Evolutionary conservation across 805 yeast genomes (phyloP).

Genomic region (Saturnispora bothae): DNA sequence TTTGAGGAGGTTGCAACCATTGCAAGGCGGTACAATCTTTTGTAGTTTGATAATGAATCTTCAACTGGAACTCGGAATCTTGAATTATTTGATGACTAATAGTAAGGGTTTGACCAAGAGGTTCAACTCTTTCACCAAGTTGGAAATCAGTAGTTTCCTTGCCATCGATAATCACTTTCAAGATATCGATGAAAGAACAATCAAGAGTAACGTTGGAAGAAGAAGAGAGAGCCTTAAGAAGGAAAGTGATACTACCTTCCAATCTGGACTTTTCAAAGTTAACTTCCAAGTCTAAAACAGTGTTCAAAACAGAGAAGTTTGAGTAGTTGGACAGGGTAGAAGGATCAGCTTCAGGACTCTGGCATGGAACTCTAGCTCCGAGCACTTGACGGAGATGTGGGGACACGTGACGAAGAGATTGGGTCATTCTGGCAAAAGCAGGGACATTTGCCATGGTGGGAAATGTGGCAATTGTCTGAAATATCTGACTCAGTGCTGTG

Average conservation of each 20-base stretch:
- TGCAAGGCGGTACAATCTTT: slow-evolving; percentile 73
- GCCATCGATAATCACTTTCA: slow-evolving; percentile 35
- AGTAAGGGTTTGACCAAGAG: slow-evolving; percentile 49
- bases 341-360: background rate
- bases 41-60: slow-evolving; percentile 59
- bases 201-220: slow-evolving; percentile 45
- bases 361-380: background rate
- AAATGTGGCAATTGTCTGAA: background rate
- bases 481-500: background rate
- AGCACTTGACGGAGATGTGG: background rate
- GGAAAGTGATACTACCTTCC: slow-evolving; percentile 43
- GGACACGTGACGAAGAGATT: background rate
- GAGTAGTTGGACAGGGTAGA: background rate
- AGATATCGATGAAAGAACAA: slow-evolving; percentile 50
- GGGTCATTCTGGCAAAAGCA: background rate
- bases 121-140: slow-evolving; percentile 35
- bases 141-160: slow-evolving; percentile 23
- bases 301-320: background rate
- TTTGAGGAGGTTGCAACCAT: slow-evolving; percentile 65
- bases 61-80: slow-evolving; percentile 21
- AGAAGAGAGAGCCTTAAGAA: slow-evolving; percentile 28
- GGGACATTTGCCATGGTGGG: background rate
- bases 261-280: slow-evolving; percentile 43
- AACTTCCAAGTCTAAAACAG: slow-evolving; percentile 25
- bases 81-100: slow-evolving; percentile 20